These are phyloP conservation scores for Myxozyma monticola DNA, from an alignment of 805 yeast species.

Conservation along the genomic window DNA sequence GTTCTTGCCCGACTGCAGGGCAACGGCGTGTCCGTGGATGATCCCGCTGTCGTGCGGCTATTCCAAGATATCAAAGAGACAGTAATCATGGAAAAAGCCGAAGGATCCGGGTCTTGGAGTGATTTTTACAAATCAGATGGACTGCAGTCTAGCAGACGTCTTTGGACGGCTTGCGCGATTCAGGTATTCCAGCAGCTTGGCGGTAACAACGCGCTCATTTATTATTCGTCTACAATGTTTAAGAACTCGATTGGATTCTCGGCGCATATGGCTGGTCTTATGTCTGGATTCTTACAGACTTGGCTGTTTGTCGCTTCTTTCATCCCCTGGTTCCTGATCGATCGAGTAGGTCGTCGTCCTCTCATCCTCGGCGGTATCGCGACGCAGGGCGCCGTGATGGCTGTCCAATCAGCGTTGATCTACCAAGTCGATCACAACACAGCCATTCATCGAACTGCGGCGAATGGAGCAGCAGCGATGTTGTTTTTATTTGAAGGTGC, in stretches of 20 bases:
- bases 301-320: constrained; percentile 48
- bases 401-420: constrained; percentile 14
- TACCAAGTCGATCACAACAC: constrained; percentile 20
- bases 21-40: neutral
- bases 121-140: constrained; percentile 7
- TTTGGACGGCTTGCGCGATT: constrained; percentile 10
- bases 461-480: constrained; percentile 23
- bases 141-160: constrained; percentile 3
- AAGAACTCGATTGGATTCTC: constrained; percentile 12
- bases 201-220: constrained; percentile 24
- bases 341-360: constrained; percentile 59
- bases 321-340: constrained; percentile 60
- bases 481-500: constrained; percentile 20
- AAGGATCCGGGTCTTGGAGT: constrained; percentile 2
- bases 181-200: constrained; percentile 18
- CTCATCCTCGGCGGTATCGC: constrained; percentile 23
- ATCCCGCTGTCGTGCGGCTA: neutral
- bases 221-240: constrained; percentile 46
- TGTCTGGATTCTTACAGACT: constrained; percentile 18
- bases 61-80: constrained; percentile 1
- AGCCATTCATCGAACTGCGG: constrained; percentile 1
- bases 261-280: constrained; percentile 5
- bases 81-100: neutral
- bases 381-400: constrained; percentile 13
- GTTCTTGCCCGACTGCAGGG: constrained; percentile 2